Conservation (phyloP, 352 stramenopile genomes). For the Globisporangium abappressorium region DNA sequence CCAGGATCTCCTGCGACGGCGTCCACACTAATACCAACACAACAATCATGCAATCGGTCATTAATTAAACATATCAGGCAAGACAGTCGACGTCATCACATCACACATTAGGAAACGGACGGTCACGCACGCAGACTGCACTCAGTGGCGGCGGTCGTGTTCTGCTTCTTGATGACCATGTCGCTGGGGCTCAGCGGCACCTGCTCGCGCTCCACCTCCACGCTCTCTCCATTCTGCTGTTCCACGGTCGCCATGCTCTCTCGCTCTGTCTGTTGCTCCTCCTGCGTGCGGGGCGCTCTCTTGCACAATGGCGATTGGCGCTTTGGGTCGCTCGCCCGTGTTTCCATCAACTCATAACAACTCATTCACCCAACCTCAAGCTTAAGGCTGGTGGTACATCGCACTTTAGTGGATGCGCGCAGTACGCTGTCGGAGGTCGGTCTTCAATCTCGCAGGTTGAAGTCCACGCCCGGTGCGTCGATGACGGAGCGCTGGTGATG, state of each 20-base stretch:
- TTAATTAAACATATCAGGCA: conserved; percentile 5
- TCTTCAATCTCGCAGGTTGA: conserved; percentile 6
- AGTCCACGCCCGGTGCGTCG: conserved; percentile 2
- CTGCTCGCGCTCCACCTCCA: conserved; percentile 4
- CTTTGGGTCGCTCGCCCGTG: neutral
- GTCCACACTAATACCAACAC: conserved; percentile 44
- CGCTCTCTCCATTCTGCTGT: neutral
- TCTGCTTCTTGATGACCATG: neutral
- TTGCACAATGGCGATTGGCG: neutral
- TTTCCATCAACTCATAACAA: neutral
- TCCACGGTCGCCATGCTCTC: neutral
- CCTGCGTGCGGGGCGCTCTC: neutral
- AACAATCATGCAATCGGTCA: neutral
- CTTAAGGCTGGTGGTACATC: neutral
- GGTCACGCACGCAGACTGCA: conserved; percentile 12
- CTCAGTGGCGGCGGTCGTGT: neutral
- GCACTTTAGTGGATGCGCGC: neutral
- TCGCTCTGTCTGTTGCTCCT: conserved; percentile 14
- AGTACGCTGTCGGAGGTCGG: neutral
- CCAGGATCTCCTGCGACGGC: conserved; percentile 39
- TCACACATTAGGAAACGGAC: neutral
- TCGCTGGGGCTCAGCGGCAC: conserved; percentile 1
- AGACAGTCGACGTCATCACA: neutral
- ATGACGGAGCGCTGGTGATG: conserved; percentile 1
- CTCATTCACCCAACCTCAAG: neutral